Percentiles rank a stretch among this genome's conserved stretches.
These are phyloP conservation scores for Corchorus capsularis DNA, from an alignment of 345 rosid genomes.

Conservation along the genomic window DNA sequence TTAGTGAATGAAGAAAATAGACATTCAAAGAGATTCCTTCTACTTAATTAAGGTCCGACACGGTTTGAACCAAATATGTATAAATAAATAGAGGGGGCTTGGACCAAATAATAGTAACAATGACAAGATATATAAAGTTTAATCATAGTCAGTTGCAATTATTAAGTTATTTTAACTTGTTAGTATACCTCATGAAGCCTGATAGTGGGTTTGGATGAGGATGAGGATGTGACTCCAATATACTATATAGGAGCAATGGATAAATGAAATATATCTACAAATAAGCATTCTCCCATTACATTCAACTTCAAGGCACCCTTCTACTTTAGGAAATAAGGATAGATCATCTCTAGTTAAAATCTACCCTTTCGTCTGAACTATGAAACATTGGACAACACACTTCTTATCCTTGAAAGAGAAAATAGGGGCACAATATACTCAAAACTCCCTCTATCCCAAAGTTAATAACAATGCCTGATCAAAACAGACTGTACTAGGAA, in stretches of 20 bases:
- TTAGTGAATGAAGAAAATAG: too few relatives aligned
- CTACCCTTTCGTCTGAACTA: too few relatives aligned
- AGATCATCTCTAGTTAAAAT: neutral
- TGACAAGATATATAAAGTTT: neutral
- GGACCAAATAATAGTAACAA: neutral
- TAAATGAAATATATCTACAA: neutral
- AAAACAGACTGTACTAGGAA: neutral
- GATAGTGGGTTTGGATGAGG: neutral
- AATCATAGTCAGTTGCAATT: neutral
- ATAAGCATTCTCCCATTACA: neutral
- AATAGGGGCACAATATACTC: neutral
- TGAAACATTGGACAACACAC: neutral
- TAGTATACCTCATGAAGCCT: neutral
- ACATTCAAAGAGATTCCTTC: too few relatives aligned
- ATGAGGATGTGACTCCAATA: constrained; percentile 6
- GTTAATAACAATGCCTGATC: neutral
- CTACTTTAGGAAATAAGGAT: neutral
- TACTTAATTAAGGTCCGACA: too few relatives aligned
- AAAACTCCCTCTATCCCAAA: neutral
- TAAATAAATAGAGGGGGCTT: too few relatives aligned
- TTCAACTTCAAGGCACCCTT: neutral
- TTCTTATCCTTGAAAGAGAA: neutral
- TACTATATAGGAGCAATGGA: neutral
- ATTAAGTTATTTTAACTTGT: neutral
- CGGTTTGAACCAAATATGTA: too few relatives aligned